Evolutionary conservation across 345 rosid genomes (phyloP).

Genomic region (Trapa bicornis): DNA sequence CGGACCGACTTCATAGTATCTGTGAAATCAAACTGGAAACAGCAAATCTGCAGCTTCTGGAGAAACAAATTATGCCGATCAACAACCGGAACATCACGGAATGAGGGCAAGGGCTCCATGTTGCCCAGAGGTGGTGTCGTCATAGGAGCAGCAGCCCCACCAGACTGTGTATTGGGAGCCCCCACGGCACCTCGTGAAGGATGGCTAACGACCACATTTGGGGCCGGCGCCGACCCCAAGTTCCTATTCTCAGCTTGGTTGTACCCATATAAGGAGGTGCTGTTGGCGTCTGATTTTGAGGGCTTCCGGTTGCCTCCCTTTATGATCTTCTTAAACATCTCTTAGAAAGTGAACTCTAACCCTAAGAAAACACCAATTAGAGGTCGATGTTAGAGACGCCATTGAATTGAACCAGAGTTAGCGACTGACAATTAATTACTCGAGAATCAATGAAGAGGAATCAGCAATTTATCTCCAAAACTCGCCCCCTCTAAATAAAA

Average conservation of each 20-base stretch:
- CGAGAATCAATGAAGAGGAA: neutral
- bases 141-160: neutral
- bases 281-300: constrained; percentile 27
- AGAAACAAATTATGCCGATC: constrained; percentile 31
- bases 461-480: neutral
- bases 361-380: constrained; percentile 1
- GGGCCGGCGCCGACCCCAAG: constrained; percentile 12
- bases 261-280: constrained; percentile 9
- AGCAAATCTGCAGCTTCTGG: constrained; percentile 37
- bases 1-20: constrained; percentile 17
- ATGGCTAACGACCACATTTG: constrained; percentile 32
- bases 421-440: neutral
- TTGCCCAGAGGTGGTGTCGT: constrained; percentile 19
- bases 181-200: constrained; percentile 22
- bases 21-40: constrained; percentile 33
- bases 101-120: constrained; percentile 27
- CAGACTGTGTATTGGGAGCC: constrained; percentile 3
- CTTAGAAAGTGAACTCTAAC: constrained; percentile 2
- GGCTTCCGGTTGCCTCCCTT: constrained; percentile 39
- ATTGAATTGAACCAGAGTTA: neutral
- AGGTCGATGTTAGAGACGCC: neutral
- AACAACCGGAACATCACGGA: constrained; percentile 29
- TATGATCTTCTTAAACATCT: constrained; percentile 43
- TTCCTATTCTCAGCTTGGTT: constrained; percentile 11
- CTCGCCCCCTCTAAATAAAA: neutral